Evolutionary conservation across 176 grass and related monocot species (phyloP), one percentile per base, ranked within the genome.

Genomic region (Saccharum spontaneum): DNA sequence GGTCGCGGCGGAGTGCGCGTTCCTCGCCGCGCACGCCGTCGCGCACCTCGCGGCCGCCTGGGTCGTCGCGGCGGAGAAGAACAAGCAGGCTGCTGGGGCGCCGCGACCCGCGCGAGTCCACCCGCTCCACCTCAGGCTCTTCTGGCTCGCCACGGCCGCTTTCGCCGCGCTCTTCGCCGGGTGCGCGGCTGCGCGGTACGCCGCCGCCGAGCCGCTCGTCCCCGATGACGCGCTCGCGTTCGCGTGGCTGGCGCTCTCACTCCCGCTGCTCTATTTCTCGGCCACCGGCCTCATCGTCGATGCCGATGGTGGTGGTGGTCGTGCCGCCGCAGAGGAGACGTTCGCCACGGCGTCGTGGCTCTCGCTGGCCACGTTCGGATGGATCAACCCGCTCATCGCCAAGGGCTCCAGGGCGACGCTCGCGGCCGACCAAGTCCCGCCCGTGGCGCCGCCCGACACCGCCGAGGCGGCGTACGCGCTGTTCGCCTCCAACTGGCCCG

Each of bases 341-440:
- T 94, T 92, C 71, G 63, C 85, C 2, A 83, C 85, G 60, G 92
- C 92, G 44, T 90, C 92, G 22, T 39, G 90, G 82, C 45, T 92
- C 14, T 92, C 92, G 82, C 78, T 81, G 1, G 78, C 83, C 7
- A 92, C 85, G 18, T 92, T 87, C 63, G 41, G 38, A 2, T 92
- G 93, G 93, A 92, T 94, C 57, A 86, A 59, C 33, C 93, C 93
- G 46, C 87, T 94, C 74, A 84, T 94, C 78, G 7, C 57, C 57
- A 86, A 92, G 79, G 93, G 93, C 38, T 90, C 84, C 33, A 57
- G 48, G 7, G 76, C 65, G 0, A 1, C 90, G 2, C 79, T 94
- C 5, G 30, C 36, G 20, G 65, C 78, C 3, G 2, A 38, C 37
- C 82, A 94, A 1, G 88, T 94, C 20, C 93, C 93, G 39, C 23